Percentiles rank a stretch among this genome's conserved stretches.
Evolutionary conservation across 129 eudicot species (phyloP).

Genomic region (Helichrysum umbraculigerum): DNA sequence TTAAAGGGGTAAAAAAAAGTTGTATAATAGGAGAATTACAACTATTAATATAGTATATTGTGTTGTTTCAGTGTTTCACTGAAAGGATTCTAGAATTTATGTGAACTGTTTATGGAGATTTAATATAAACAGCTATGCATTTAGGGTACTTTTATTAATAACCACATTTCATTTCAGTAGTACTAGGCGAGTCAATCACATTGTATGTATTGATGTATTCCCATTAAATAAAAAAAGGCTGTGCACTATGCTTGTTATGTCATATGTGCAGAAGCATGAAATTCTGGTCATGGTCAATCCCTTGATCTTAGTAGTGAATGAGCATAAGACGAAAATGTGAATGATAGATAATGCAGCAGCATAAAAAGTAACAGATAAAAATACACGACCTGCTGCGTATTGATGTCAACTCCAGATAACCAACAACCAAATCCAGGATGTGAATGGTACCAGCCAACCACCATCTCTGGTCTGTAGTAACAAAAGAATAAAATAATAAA

Average conservation of each 20-base stretch:
- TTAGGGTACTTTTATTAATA: not conserved
- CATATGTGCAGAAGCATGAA: not conserved
- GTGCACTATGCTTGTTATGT: not conserved
- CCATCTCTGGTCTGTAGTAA: constrained; percentile 88
- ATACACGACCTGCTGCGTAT: constrained; percentile 77
- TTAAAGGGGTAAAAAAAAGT: not conserved
- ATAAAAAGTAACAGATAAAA: not conserved
- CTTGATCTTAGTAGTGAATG: no score
- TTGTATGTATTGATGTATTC: not conserved
- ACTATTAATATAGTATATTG: not conserved
- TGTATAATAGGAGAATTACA: not conserved
- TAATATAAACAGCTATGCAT: not conserved
- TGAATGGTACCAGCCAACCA: constrained; percentile 96
- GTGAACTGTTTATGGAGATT: not conserved
- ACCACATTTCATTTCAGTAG: not conserved
- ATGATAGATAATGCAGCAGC: not conserved
- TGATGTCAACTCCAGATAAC: constrained; percentile 98
- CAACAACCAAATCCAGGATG: constrained; percentile 99
- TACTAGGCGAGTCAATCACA: not conserved
- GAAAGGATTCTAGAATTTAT: not conserved
- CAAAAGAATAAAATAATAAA: no score
- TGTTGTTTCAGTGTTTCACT: not conserved
- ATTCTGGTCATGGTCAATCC: not conserved
- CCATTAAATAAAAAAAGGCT: not conserved
- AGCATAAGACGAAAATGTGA: no score